phyloP scores from a whole-genome alignment of 2,329 filamentous ascomycete species.

The Trichophyton mentagrophytes region DNA sequence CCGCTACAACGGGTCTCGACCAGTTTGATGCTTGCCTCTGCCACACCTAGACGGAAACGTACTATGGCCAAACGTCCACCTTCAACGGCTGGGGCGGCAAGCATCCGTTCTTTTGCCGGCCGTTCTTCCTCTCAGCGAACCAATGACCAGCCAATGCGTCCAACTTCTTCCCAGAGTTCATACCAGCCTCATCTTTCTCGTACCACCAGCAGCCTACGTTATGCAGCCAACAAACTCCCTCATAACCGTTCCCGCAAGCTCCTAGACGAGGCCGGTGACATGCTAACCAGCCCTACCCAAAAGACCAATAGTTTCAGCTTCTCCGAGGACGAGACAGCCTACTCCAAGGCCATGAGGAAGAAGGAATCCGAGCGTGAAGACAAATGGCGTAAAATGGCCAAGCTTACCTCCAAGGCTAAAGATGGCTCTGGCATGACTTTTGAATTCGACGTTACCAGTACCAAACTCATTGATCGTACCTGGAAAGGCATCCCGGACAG shows the following conservation, averaged over 20 bases:
- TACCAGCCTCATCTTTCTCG: conserved; percentile 30
- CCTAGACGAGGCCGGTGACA: conserved; percentile 44
- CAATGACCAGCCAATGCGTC: conserved; percentile 34
- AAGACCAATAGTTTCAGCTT: conserved; percentile 34
- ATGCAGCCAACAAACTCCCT: conserved; percentile 41
- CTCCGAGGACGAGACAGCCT: conserved; percentile 35
- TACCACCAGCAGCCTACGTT: conserved; percentile 36
- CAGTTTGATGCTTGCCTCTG: conserved; percentile 43
- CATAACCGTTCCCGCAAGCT: conserved; percentile 38
- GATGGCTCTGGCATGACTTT: conserved; percentile 51
- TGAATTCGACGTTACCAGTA: conserved; percentile 68
- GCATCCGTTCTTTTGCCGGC: conserved; percentile 32
- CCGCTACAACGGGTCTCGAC: conserved; percentile 48
- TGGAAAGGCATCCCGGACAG: conserved; percentile 98
- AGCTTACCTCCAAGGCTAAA: conserved; percentile 31
- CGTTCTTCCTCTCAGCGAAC: conserved; percentile 29
- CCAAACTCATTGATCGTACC: conserved; percentile 79
- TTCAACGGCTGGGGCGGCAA: conserved; percentile 36
- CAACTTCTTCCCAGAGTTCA: conserved; percentile 36
- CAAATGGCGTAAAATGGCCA: conserved; percentile 57
- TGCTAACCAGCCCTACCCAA: conserved; percentile 49
- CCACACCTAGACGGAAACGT: conserved; percentile 42
- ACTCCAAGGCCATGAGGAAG: conserved; percentile 39
- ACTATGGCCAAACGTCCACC: conserved; percentile 37
- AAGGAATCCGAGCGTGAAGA: conserved; percentile 51